Evolutionary conservation across 768 basidiomycete species (phyloP).

Genomic region (Mycena belliarum): DNA sequence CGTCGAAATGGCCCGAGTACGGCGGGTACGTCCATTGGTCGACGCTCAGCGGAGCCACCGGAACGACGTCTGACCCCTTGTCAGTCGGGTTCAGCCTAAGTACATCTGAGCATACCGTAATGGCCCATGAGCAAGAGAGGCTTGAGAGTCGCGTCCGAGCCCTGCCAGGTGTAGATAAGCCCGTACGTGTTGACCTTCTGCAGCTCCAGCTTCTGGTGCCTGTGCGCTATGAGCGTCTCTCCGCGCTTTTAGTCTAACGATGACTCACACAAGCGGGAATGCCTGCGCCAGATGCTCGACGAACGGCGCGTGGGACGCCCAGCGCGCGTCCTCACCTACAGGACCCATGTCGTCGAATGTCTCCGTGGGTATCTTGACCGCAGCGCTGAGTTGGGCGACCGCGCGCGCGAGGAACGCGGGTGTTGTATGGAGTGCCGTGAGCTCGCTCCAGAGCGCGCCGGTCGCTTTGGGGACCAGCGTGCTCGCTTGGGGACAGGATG

Average conservation of each 20-base stretch:
- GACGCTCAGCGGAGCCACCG: constrained; percentile 57
- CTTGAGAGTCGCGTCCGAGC: constrained; percentile 57
- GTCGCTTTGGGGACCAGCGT: constrained; percentile 4
- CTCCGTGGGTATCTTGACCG: constrained; percentile 45
- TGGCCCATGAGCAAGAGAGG: constrained; percentile 68
- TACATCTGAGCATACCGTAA: constrained; percentile 43
- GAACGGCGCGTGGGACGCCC: constrained; percentile 54
- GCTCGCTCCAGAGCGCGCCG: constrained; percentile 14
- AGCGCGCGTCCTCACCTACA: constrained; percentile 51
- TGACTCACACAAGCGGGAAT: constrained; percentile 65
- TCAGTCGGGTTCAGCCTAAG: not conserved
- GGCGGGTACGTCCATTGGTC: constrained; percentile 62
- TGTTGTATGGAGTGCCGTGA: constrained; percentile 17
- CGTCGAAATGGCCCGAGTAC: constrained; percentile 64
- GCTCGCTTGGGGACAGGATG: constrained; percentile 5
- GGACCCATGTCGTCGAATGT: constrained; percentile 51
- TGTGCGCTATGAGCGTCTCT: constrained; percentile 24
- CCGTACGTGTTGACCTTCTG: constrained; percentile 77
- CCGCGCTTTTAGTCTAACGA: not conserved
- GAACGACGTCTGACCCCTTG: constrained; percentile 58
- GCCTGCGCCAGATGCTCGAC: constrained; percentile 52
- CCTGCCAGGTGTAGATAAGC: constrained; percentile 70
- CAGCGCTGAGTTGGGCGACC: constrained; percentile 34
- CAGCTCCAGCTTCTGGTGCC: constrained; percentile 54
- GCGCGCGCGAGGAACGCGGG: constrained; percentile 30